Evolutionary conservation across 2,329 filamentous ascomycete species (phyloP).

Genomic region (Aspergillus uvarum): DNA sequence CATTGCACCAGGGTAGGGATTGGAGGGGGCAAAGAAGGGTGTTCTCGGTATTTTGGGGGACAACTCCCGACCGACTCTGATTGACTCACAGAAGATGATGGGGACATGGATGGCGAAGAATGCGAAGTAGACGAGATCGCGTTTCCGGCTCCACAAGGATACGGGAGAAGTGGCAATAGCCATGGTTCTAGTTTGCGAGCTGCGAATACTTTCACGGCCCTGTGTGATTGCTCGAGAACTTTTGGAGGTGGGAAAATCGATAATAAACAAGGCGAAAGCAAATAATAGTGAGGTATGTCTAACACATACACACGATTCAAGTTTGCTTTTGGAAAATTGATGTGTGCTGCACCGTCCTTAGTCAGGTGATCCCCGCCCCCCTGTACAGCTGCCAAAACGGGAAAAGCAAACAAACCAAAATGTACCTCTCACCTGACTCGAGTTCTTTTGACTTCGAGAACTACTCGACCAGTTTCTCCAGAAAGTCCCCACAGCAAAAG

Average conservation of each 20-base stretch:
- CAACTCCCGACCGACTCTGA: constrained; percentile 1
- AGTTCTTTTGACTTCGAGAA: not conserved
- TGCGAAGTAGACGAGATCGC: constrained; percentile 48
- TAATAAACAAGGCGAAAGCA: not conserved
- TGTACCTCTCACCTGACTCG: not conserved
- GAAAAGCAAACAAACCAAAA: not conserved
- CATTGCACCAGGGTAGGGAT: not conserved
- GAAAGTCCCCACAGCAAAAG: not conserved
- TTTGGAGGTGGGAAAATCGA: no score
- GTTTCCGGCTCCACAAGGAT: constrained; percentile 35
- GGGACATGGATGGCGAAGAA: constrained; percentile 65
- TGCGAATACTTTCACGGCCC: not conserved
- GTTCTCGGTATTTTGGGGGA: not conserved
- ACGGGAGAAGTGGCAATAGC: constrained; percentile 7
- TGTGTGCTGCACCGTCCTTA: not conserved
- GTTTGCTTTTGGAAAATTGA: not conserved
- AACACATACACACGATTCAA: not conserved
- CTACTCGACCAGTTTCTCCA: not conserved
- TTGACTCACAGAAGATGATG: constrained; percentile 56
- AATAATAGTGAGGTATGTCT: not conserved
- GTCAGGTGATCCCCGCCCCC: not conserved
- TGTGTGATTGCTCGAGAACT: not conserved
- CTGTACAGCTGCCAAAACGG: not conserved
- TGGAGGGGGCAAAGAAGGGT: not conserved
- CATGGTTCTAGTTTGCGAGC: constrained; percentile 1